Evolutionary conservation across 441 rosid species (phyloP).

Genomic region (Croton setiger): DNA sequence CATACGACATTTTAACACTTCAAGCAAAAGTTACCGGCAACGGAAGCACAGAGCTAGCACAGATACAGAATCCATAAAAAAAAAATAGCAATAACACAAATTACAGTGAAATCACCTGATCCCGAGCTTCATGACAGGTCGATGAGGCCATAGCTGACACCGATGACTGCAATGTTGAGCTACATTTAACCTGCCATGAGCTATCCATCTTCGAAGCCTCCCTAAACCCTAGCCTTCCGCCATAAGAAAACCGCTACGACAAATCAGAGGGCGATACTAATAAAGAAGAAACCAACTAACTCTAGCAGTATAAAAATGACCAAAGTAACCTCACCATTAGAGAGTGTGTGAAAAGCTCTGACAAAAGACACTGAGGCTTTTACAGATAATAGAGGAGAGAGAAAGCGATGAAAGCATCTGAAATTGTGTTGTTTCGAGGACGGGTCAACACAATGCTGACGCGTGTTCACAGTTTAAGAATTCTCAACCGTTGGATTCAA

Average conservation of each 20-base stretch:
- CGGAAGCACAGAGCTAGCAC: not conserved
- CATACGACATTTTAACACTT: not conserved
- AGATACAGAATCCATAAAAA: not conserved
- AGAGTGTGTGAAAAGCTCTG: slow-evolving; percentile 9
- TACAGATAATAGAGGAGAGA: not conserved
- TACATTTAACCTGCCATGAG: slow-evolving; percentile 38
- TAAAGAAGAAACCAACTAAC: not conserved
- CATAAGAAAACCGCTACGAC: slow-evolving; percentile 18
- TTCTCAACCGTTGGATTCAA: slow-evolving; percentile 18
- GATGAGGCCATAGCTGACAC: slow-evolving; percentile 27
- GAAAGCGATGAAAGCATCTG: slow-evolving; percentile 21
- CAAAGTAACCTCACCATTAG: not conserved
- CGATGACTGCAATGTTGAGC: slow-evolving; percentile 31
- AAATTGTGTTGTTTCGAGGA: slow-evolving; percentile 24
- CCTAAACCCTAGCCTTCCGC: slow-evolving; percentile 25
- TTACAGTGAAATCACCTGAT: slow-evolving; percentile 25
- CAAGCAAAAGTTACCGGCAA: not conserved
- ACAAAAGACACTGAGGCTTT: not conserved
- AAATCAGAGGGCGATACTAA: not conserved
- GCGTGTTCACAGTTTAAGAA: slow-evolving; percentile 15
- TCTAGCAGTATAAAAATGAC: not conserved
- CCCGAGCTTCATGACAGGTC: slow-evolving; percentile 32
- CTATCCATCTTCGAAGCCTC: slow-evolving; percentile 32
- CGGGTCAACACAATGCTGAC: slow-evolving; percentile 25
- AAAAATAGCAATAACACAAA: not conserved